phyloP scores from a whole-genome alignment of 495 filamentous ascomycete genomes.

The Aspergillus haitiensis region DNA sequence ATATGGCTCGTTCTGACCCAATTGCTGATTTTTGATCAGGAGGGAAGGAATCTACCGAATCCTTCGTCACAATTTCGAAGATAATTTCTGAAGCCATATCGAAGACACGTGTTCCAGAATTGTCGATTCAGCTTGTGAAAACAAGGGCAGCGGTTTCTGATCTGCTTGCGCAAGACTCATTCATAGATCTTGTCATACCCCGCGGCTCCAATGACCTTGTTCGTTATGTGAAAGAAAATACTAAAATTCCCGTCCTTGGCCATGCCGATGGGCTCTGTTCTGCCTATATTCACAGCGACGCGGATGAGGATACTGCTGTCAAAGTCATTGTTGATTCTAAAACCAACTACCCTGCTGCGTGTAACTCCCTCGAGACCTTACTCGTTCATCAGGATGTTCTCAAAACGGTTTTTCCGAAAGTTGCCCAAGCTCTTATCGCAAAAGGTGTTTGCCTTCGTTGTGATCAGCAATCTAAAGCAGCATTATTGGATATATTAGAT shows the following conservation, averaged over 20 bases:
- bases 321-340: conserved; percentile 90
- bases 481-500: conserved; percentile 47
- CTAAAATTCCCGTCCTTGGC: conserved; percentile 92
- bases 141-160: conserved; percentile 85
- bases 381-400: conserved; percentile 78
- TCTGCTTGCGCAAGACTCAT: conserved; percentile 75
- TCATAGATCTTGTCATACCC: conserved; percentile 94
- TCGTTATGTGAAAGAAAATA: conserved; percentile 81
- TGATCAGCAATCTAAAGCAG: conserved; percentile 64
- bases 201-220: conserved; percentile 93
- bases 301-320: conserved; percentile 66
- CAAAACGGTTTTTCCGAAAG: conserved; percentile 61
- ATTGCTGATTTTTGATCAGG: conserved; percentile 44
- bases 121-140: conserved; percentile 86
- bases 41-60: conserved; percentile 93
- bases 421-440: conserved; percentile 68
- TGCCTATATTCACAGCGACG: conserved; percentile 82
- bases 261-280: conserved; percentile 95
- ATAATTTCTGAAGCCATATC: conserved; percentile 80
- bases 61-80: conserved; percentile 83
- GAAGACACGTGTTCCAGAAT: conserved; percentile 75
- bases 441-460: conserved; percentile 85
- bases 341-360: conserved; percentile 91
- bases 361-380: conserved; percentile 88
- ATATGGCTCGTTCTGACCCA: neutral